These are phyloP conservation scores for Kurtzmaniella quercitrusa DNA, from an alignment of 1,139 yeast genomes.

Conservation along the genomic window DNA sequence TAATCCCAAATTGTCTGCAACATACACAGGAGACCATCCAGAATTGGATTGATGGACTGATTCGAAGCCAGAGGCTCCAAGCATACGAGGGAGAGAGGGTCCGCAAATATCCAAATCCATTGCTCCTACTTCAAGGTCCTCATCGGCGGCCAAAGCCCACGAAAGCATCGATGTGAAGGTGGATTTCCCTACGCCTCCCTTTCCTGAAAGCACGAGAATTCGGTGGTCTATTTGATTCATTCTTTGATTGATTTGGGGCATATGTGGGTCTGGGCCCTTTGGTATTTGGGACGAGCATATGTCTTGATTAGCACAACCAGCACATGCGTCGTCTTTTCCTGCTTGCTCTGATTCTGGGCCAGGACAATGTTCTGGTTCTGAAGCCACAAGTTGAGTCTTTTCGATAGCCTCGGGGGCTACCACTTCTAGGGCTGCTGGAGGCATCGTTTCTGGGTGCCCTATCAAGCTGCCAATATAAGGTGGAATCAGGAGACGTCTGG, in stretches of 20 bases:
- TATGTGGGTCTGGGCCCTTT: constrained; percentile 94
- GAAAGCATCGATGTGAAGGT: constrained; percentile 92
- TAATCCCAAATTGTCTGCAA: constrained; percentile 89
- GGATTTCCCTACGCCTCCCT: constrained; percentile 98
- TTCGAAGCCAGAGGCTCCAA: constrained; percentile 81
- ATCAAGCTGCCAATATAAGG: not conserved
- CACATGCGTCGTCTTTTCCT: constrained; percentile 91
- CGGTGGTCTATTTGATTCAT: constrained; percentile 73
- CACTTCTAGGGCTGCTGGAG: not conserved
- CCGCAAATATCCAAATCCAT: constrained; percentile 98
- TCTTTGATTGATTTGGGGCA: constrained; percentile 70
- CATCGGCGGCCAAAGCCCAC: constrained; percentile 94
- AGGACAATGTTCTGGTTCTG: constrained; percentile 96
- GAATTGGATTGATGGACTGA: constrained; percentile 81
- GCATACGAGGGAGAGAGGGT: constrained; percentile 91
- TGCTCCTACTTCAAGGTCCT: constrained; percentile 83
- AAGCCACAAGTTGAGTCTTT: constrained; percentile 34
- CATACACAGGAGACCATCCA: constrained; percentile 97
- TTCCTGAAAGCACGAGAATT: constrained; percentile 83
- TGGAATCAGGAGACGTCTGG: too few species aligned
- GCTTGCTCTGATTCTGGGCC: constrained; percentile 95
- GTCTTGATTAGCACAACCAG: constrained; percentile 89
- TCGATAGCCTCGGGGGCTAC: not conserved
- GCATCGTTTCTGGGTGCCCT: not conserved
- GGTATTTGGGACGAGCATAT: constrained; percentile 82